Base-by-base conservation (phyloP, 2,329 filamentous ascomycete genomes). In the Hymenoscyphus fraxineus region DNA sequence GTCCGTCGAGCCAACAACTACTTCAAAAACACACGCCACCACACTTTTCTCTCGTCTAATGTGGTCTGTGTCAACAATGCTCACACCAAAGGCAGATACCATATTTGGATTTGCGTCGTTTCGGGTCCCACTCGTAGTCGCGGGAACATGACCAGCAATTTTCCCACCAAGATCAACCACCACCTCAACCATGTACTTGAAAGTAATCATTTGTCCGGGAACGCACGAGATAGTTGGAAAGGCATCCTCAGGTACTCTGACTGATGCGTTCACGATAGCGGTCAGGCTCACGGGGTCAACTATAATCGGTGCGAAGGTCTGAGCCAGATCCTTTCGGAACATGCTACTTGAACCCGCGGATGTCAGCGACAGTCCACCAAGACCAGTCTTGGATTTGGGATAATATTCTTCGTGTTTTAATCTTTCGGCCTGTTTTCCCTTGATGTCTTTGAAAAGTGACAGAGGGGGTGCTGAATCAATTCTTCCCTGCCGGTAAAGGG, bases 271-370 rank as follows among this genome's bases (percentile, higher is more conserved):
- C 54, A 98, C 86, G 57, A 89, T 89, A 1, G 93, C 88, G 22
- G 88, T 89, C 69, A 97, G 82, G 0, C 88, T 93, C 32, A 77
- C 80, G 0, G 93, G 94, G 73, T 98, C 90, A 62, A 98, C 88
- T 62, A 97, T 92, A 57, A 99, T 81, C 4, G 95, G 93, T 22
- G 91, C 89, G 64, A 96, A 92, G 0, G 90, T 89, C 76, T 99
- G 95, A 4, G 91, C 89, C 3, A 99, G 80, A 75, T 99, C 95
- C 76, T 98, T 98, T 62, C 95, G 89, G 75, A 97, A 98, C n/a
- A 95, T 85, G 76, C 93, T 95, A 74, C 88, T 94, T 1, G 93
- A 93, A 44, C 92, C 89, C 6, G 91, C 90, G 1, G 92, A 95
- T 1, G 91, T 92, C 51, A 98, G 82, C 1, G 93, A 96, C 35